Evolutionary conservation across 805 yeast species (phyloP).

Genomic region (Debaryomyces tyrocola): DNA sequence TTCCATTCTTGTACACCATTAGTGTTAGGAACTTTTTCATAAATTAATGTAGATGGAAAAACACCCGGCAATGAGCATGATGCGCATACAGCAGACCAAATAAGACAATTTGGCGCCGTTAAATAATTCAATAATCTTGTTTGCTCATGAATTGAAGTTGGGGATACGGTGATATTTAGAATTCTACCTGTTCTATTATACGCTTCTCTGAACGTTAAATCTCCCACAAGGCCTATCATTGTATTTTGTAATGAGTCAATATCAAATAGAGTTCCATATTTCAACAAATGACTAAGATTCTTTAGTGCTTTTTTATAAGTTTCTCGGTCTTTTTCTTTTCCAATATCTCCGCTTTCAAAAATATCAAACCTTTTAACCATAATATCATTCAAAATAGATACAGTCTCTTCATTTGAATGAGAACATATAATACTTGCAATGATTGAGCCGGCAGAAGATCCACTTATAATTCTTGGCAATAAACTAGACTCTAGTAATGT

Average conservation of each 20-base stretch:
- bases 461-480: conserved; percentile 85
- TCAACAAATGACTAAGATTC: conserved; percentile 56
- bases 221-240: conserved; percentile 78
- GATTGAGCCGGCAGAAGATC: conserved; percentile 95
- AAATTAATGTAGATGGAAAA: conserved; percentile 81
- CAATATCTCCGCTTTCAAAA: conserved; percentile 49
- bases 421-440: conserved; percentile 87
- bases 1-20: conserved; percentile 81
- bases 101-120: conserved; percentile 77
- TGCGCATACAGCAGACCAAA: conserved; percentile 90
- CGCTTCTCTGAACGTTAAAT: conserved; percentile 90
- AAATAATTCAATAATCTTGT: conserved; percentile 78
- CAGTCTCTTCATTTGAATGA: conserved; percentile 70
- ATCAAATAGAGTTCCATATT: conserved; percentile 89
- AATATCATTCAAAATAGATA: conserved; percentile 57
- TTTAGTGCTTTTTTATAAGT: conserved; percentile 48
- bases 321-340: conserved; percentile 41
- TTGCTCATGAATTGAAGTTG: conserved; percentile 88
- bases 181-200: conserved; percentile 91
- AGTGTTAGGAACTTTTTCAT: conserved; percentile 77
- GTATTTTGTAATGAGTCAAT: conserved; percentile 68
- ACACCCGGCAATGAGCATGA: conserved; percentile 93
- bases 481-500: conserved; percentile 72
- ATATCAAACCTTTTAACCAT: conserved; percentile 56
- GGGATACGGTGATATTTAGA: conserved; percentile 91